Percentiles rank a stretch among this genome's conserved stretches.
Conservation (phyloP, 1,284 basidiomycete species). For the Trametes versicolor region DNA sequence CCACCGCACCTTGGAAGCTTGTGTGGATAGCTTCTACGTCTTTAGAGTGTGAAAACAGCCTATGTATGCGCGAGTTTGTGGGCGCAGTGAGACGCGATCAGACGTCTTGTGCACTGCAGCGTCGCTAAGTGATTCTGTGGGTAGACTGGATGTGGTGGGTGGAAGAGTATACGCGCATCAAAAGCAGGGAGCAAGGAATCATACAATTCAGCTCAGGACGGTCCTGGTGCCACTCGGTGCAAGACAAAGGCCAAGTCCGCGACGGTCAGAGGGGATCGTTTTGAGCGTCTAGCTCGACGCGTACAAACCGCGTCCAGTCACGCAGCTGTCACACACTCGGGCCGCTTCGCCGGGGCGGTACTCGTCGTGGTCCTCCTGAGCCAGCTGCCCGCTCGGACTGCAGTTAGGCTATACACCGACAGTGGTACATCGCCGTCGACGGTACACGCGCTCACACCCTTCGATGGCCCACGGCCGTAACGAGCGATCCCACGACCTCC, state of each 20-base stretch:
- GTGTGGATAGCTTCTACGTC: background rate
- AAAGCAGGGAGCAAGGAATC: conserved; percentile 24
- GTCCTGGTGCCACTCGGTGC: conserved; percentile 21
- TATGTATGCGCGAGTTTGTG: background rate
- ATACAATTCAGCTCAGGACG: conserved; percentile 22
- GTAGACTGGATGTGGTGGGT: background rate
- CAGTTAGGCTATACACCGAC: too few relatives aligned
- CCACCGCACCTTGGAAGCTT: background rate
- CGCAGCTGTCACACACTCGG: conserved; percentile 23
- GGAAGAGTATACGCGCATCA: conserved; percentile 17
- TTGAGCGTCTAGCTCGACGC: conserved; percentile 23
- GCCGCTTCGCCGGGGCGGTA: background rate
- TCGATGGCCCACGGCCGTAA: too few relatives aligned
- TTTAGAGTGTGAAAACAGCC: background rate
- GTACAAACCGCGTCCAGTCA: conserved; percentile 31
- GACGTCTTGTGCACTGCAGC: background rate
- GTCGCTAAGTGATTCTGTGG: conserved; percentile 2
- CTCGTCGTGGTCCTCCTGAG: too few relatives aligned
- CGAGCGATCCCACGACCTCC: background rate
- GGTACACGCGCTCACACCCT: conserved; percentile 5
- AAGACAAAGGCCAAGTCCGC: conserved; percentile 2
- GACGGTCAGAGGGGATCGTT: conserved; percentile 3
- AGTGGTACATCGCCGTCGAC: too few relatives aligned
- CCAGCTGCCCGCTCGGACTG: too few relatives aligned
- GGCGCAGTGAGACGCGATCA: background rate